Evolutionary conservation across 768 basidiomycete genomes (phyloP).

Genomic region (Boletus fagicola): DNA sequence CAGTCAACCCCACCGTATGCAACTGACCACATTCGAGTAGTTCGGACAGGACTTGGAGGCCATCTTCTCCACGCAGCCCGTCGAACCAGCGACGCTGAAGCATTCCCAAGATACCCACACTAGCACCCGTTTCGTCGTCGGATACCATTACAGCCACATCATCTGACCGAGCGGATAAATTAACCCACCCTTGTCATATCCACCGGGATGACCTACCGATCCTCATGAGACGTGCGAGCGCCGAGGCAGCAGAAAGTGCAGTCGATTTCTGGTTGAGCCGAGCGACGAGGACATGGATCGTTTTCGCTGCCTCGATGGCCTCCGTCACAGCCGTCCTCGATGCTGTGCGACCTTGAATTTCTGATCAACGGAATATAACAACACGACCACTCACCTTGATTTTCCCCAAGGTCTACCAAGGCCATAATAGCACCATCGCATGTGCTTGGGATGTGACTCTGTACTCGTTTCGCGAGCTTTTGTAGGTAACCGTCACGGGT

Average conservation of each 20-base stretch:
- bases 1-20: too few species aligned
- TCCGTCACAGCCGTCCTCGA: slow-evolving; percentile 6
- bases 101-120: slow-evolving; percentile 18
- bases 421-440: slow-evolving; percentile 20
- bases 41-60: slow-evolving; percentile 17
- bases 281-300: slow-evolving; percentile 17
- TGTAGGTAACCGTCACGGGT: slow-evolving; percentile 1
- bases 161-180: slow-evolving; percentile 9
- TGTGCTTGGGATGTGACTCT: slow-evolving; percentile 5
- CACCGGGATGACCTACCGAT: slow-evolving; percentile 19
- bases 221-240: slow-evolving; percentile 14
- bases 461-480: slow-evolving; percentile 18
- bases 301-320: slow-evolving; percentile 16
- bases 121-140: slow-evolving; percentile 1
- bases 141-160: slow-evolving; percentile 14
- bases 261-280: slow-evolving; percentile 16
- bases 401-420: slow-evolving; percentile 16
- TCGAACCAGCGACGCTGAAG: slow-evolving; percentile 30
- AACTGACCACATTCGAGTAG: slow-evolving; percentile 25
- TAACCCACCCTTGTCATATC: not conserved
- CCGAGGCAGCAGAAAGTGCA: slow-evolving; percentile 21
- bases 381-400: slow-evolving; percentile 1
- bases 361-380: not conserved
- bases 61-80: slow-evolving; percentile 26
- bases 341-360: not conserved